Conservation (phyloP, 371 early-diverging fungal genomes). For the Mucor lusitanicus region DNA sequence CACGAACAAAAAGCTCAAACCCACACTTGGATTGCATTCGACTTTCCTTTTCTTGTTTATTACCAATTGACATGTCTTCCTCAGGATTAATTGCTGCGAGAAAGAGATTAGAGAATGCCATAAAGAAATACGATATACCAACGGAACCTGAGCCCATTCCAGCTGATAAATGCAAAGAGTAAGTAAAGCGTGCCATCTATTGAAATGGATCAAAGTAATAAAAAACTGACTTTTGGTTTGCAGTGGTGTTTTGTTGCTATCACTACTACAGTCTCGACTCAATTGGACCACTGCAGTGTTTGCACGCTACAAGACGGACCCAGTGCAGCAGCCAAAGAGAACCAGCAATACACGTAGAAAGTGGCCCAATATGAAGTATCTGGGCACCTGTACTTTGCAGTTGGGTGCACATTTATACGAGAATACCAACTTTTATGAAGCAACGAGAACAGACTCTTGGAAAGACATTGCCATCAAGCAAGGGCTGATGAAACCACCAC, state of each 20-base stretch:
- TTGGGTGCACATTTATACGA: slow-evolving; percentile 46
- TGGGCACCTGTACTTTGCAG: slow-evolving; percentile 37
- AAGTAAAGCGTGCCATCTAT: neutral
- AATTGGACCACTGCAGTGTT: slow-evolving; percentile 45
- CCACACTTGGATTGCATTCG: neutral
- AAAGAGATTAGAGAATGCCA: slow-evolving; percentile 29
- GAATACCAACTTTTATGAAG: slow-evolving; percentile 45
- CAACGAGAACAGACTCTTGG: slow-evolving; percentile 35
- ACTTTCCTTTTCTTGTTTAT: neutral
- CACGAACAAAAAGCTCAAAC: neutral
- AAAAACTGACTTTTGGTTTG: neutral
- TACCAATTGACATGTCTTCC: slow-evolving; percentile 26
- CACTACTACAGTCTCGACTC: slow-evolving; percentile 47
- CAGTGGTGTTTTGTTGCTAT: slow-evolving; percentile 37
- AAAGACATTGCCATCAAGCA: slow-evolving; percentile 7
- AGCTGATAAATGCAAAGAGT: slow-evolving; percentile 13
- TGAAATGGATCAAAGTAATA: neutral
- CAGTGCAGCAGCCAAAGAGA: slow-evolving; percentile 40
- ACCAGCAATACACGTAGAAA: slow-evolving; percentile 32
- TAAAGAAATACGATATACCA: slow-evolving; percentile 28
- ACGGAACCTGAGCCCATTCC: slow-evolving; percentile 12
- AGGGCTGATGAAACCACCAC: neutral
- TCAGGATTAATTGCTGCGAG: slow-evolving; percentile 39
- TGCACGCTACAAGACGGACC: slow-evolving; percentile 40
- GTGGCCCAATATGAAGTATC: slow-evolving; percentile 44